Evolutionary conservation across 1,284 basidiomycete genomes (phyloP).

Genomic region (Sporisorium exsertum): DNA sequence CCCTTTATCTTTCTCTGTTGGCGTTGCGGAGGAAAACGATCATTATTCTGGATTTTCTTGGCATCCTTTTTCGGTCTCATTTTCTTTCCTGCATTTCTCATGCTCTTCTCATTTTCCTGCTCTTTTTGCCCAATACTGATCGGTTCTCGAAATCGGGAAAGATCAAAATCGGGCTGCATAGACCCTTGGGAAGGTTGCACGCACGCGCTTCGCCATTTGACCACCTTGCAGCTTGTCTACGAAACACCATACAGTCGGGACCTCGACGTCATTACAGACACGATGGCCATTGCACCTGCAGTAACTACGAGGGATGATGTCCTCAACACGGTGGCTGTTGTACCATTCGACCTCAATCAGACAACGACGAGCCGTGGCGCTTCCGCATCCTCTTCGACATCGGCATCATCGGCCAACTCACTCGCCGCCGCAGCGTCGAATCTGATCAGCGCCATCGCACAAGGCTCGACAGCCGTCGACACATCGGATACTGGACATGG

Average conservation of each 20-base stretch:
- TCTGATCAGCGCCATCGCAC: slow-evolving; percentile 40
- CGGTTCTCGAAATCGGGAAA: not conserved
- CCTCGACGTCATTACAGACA: not conserved
- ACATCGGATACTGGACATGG: no score
- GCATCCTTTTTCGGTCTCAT: not conserved
- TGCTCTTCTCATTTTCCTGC: not conserved
- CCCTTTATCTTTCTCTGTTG: no score
- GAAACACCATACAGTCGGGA: not conserved
- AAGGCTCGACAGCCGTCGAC: slow-evolving; percentile 13
- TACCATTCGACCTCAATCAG: slow-evolving; percentile 20
- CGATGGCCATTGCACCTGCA: slow-evolving; percentile 21
- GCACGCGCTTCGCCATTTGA: not conserved
- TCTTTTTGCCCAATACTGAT: not conserved
- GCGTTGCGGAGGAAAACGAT: no score
- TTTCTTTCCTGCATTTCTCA: no score
- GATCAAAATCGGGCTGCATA: not conserved
- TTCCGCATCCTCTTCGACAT: slow-evolving; percentile 2
- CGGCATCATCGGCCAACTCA: slow-evolving; percentile 4
- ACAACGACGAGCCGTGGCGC: slow-evolving; percentile 4
- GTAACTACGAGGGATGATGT: not conserved
- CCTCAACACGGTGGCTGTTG: slow-evolving; percentile 43
- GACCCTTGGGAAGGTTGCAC: slow-evolving; percentile 5
- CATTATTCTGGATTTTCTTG: no score
- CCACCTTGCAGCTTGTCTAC: no score
- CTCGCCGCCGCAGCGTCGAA: slow-evolving; percentile 36